Conservation (phyloP, 2,329 filamentous ascomycete species). For the Beauveria scarabaeidicola region DNA sequence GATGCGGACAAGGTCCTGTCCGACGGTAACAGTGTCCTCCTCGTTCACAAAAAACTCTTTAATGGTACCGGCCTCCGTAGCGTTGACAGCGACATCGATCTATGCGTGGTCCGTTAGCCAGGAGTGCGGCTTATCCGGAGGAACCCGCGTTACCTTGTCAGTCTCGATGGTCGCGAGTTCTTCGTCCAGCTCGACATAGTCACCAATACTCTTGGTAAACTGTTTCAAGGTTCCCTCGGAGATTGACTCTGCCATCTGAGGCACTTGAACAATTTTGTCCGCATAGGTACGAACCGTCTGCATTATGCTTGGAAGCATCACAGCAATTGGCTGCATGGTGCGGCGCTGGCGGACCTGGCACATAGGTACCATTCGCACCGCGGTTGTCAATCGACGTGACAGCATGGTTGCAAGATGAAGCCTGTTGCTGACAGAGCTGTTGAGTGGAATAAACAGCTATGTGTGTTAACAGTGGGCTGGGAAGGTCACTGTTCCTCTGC, state of each 20-base stretch:
- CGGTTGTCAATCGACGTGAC: conserved; percentile 34
- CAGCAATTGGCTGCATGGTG: conserved; percentile 21
- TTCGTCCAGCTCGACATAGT: conserved; percentile 90
- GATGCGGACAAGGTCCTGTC: conserved; percentile 80
- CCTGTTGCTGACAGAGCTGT: not conserved
- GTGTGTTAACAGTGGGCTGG: too few species aligned
- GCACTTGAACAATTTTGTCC: conserved; percentile 84
- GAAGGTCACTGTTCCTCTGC: too few species aligned
- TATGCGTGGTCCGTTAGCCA: conserved; percentile 25
- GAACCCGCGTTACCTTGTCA: conserved; percentile 63
- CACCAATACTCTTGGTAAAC: conserved; percentile 85
- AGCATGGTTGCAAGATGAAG: conserved; percentile 26
- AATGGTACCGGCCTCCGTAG: conserved; percentile 80
- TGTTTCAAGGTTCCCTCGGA: conserved; percentile 95
- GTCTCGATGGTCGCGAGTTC: conserved; percentile 99
- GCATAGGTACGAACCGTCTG: conserved; percentile 57
- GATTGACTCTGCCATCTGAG: conserved; percentile 97
- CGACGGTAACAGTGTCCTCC: conserved; percentile 91
- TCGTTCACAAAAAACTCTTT: conserved; percentile 87
- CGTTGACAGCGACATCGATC: conserved; percentile 97
- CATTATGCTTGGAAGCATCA: conserved; percentile 43
- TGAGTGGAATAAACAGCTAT: not conserved
- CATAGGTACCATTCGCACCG: conserved; percentile 36
- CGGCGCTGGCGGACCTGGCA: conserved; percentile 26
- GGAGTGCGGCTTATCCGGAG: not conserved